Evolutionary conservation across 2,329 filamentous ascomycete species (phyloP), one percentile per base, ranked within the genome.

Genomic region (Aspergillus awamori): DNA sequence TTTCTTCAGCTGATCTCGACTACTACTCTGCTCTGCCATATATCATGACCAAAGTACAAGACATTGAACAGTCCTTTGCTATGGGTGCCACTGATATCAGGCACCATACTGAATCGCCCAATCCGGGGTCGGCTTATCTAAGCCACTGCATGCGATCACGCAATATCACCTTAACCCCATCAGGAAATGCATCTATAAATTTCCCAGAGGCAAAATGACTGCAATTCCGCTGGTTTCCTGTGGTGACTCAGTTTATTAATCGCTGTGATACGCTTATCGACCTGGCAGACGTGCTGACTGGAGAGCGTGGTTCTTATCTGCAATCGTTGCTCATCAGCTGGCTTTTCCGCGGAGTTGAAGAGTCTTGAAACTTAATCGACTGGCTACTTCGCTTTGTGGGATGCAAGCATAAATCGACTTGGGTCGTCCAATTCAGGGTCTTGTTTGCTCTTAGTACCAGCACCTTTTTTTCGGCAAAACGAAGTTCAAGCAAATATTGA

Each of bases 111-210:
- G 28, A 30, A 30, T 30, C 28, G 2, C 39, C 53, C 39, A 56
- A 55, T 55, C 38, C 53, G 26, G 53, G 20, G 41, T 26, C 17
- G 24, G 59, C 48, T 69, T 69, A 70, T 51, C 57, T 70, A 69
- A 69, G 65, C 65, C 36, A 24, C 8, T 15, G 24, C 28, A 13
- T 43, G 22, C 59, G 59, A 74, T 70, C 70, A 73, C 71, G 71
- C 71, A 68, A 72, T 72, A 68, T 65, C 58, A 64, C 61, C 53
- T 67, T 74, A 72, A 68, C 71, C 66, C 59, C 65, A 63, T 73
- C 63, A 62, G 69, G 70, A 28, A 28, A 58, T 58, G 60, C 63
- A 66, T 68, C 66, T 71, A 69, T 66, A 70, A 67, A 70, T 65
- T 52, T 45, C 33, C 51, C 43, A 61, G 20, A 22, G 49, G 49